Evolutionary conservation across 129 eudicot species (phyloP).

Genomic region (Smallanthus sonchifolius): DNA sequence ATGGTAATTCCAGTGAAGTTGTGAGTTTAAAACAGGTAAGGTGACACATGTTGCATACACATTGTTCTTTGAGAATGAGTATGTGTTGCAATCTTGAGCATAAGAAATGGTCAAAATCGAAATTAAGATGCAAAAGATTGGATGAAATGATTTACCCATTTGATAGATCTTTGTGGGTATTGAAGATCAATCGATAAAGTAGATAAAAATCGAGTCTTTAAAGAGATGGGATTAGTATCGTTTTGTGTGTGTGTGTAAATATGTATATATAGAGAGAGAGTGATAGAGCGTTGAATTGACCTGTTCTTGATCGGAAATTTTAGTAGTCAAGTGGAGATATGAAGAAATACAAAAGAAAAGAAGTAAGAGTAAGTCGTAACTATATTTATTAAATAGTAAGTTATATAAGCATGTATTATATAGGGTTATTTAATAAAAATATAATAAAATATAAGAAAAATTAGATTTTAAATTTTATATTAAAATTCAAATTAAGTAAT

Average conservation of each 20-base stretch:
- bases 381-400: no score
- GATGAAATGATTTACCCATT: constrained; percentile 25
- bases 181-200: constrained; percentile 5
- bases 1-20: constrained; percentile 69
- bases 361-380: not conserved
- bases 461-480: no score
- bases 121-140: constrained; percentile 16
- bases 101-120: constrained; percentile 25
- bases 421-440: no score
- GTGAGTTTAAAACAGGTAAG: constrained; percentile 48
- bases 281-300: not conserved
- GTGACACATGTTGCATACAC: constrained; percentile 37
- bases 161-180: not conserved
- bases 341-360: not conserved
- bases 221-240: not conserved
- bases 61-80: constrained; percentile 40
- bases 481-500: no score
- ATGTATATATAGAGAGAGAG: not conserved
- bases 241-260: not conserved
- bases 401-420: no score
- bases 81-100: constrained; percentile 46
- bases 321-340: no score
- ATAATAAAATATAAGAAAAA: no score
- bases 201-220: constrained; percentile 4
- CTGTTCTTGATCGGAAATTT: not conserved